Percentiles rank a stretch among this genome's conserved stretches.
These are phyloP conservation scores for Pseudocercospora pini-densiflorae DNA, from an alignment of 2,329 filamentous ascomycete species.

Conservation along the genomic window DNA sequence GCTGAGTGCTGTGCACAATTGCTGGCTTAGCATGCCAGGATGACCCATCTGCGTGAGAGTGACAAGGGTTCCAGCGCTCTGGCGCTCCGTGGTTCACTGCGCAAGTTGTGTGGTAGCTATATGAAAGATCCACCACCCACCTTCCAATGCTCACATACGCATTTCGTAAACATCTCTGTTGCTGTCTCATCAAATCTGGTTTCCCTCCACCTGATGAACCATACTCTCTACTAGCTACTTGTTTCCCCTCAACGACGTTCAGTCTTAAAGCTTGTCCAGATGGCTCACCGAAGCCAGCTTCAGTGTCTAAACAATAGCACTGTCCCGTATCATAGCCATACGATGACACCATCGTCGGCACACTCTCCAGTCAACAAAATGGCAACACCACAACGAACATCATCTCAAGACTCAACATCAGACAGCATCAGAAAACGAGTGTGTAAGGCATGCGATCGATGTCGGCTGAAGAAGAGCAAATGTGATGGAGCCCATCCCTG, in stretches of 20 bases:
- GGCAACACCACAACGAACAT: conserved; percentile 29
- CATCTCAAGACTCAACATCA: conserved; percentile 33
- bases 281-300: conserved; percentile 28
- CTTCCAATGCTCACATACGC: conserved; percentile 4
- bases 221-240: background rate
- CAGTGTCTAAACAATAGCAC: conserved; percentile 26
- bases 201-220: background rate
- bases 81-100: conserved; percentile 16
- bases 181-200: background rate
- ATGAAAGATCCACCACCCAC: conserved; percentile 14
- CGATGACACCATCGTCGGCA: conserved; percentile 24
- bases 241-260: background rate
- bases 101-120: conserved; percentile 18
- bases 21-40: conserved; percentile 17
- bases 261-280: background rate
- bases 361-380: conserved; percentile 32
- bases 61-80: conserved; percentile 15
- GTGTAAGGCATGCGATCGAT: conserved; percentile 69
- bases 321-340: conserved; percentile 30
- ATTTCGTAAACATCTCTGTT: background rate
- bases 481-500: conserved; percentile 67
- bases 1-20: conserved; percentile 22
- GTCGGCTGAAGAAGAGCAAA: conserved; percentile 70
- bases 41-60: conserved; percentile 17
- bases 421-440: conserved; percentile 60